phyloP scores from a whole-genome alignment of 2,329 filamentous ascomycete species.

The Phialocephala sp. region DNA sequence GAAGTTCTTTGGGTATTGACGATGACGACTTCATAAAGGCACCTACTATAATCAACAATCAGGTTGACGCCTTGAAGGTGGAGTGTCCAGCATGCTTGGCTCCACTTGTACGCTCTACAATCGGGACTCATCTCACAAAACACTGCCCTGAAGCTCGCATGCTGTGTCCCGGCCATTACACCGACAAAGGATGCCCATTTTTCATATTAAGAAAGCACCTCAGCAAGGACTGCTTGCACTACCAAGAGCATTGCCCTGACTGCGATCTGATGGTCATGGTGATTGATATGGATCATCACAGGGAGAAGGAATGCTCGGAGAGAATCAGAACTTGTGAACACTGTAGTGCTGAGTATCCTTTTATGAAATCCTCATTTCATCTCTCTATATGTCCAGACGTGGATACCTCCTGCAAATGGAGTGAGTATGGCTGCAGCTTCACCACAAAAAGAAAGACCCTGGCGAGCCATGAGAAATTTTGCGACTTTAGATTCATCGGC shows the following conservation, averaged over 20 bases:
- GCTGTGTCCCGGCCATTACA: slow-evolving; percentile 52
- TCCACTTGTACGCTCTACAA: slow-evolving; percentile 57
- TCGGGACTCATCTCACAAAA: slow-evolving; percentile 60
- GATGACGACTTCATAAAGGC: slow-evolving; percentile 18
- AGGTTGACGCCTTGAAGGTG: slow-evolving; percentile 64
- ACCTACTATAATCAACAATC: slow-evolving; percentile 59
- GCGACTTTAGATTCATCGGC: slow-evolving; percentile 59
- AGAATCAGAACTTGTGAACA: slow-evolving; percentile 36
- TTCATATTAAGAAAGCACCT: slow-evolving; percentile 57
- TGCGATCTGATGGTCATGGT: slow-evolving; percentile 55
- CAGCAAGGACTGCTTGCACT: slow-evolving; percentile 61
- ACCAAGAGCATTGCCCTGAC: slow-evolving; percentile 56
- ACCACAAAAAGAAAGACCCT: slow-evolving; percentile 48
- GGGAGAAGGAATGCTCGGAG: slow-evolving; percentile 52
- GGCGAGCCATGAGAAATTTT: slow-evolving; percentile 53
- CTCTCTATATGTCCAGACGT: slow-evolving; percentile 53
- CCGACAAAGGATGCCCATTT: slow-evolving; percentile 55
- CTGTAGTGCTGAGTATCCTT: slow-evolving; percentile 38
- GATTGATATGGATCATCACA: slow-evolving; percentile 54
- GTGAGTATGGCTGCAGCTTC: slow-evolving; percentile 55
- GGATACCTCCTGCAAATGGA: slow-evolving; percentile 52
- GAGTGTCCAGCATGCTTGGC: slow-evolving; percentile 64
- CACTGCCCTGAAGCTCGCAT: slow-evolving; percentile 63
- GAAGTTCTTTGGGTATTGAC: slow-evolving; percentile 47
- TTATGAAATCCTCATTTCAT: slow-evolving; percentile 38